phyloP scores from a whole-genome alignment of 306 rosid species.

The Ammopiptanthus mongolicus region DNA sequence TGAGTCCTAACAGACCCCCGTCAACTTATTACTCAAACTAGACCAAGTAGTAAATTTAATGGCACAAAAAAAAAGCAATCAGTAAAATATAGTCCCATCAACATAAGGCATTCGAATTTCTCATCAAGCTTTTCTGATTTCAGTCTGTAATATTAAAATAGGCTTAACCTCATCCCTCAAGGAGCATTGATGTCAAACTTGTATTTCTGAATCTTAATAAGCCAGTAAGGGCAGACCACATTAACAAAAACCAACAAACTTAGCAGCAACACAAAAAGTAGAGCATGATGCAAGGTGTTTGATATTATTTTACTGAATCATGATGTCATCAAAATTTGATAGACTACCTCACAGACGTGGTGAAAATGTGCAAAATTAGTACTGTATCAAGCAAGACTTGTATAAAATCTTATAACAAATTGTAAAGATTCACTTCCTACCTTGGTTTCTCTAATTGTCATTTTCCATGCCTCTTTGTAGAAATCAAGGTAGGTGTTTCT shows the following conservation, averaged over 20 bases:
- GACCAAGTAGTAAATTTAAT: too few species aligned
- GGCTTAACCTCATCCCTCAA: slow-evolving; percentile 97
- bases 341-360: not conserved
- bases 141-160: slow-evolving; percentile 85
- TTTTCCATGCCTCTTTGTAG: not conserved
- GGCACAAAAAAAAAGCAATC: not conserved
- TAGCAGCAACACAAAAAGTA: slow-evolving; percentile 56
- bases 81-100: not conserved
- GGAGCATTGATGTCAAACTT: slow-evolving; percentile 94
- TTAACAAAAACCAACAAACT: slow-evolving; percentile 72
- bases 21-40: too few species aligned
- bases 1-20: too few species aligned
- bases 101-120: not conserved
- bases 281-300: slow-evolving; percentile 13
- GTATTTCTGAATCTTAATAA: slow-evolving; percentile 77
- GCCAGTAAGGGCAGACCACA: slow-evolving; percentile 85
- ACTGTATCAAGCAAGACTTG: not conserved
- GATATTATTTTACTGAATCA: not conserved
- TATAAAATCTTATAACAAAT: not conserved
- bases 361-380: not conserved
- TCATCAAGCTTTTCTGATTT: slow-evolving; percentile 5
- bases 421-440: not conserved
- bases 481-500: not conserved
- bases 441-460: too few species aligned
- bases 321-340: not conserved